A percentile compares a stretch with the other conserved stretches of the same genome.
These are phyloP conservation scores for Ceratocystiopsis sp. DNA, from an alignment of 2,329 filamentous ascomycete species.

Conservation along the genomic window DNA sequence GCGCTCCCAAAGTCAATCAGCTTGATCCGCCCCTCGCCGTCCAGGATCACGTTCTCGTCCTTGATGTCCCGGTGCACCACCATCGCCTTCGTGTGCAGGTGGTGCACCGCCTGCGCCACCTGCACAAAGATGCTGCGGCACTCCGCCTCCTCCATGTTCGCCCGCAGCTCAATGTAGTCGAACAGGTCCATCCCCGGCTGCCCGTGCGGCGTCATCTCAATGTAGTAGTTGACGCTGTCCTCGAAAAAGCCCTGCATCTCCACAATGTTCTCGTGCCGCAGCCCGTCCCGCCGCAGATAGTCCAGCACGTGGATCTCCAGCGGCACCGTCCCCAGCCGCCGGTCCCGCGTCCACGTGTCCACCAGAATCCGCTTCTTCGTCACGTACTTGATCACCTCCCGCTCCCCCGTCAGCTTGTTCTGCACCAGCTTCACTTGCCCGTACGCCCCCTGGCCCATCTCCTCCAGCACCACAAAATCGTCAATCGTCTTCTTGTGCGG, in stretches of 20 bases:
- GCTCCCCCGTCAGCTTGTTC: conserved; percentile 63
- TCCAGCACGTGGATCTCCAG: conserved; percentile 95
- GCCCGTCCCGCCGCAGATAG: conserved; percentile 62
- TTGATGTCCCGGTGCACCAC: conserved; percentile 98
- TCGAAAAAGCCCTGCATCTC: conserved; percentile 61
- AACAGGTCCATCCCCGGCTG: conserved; percentile 96
- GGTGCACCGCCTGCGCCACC: conserved; percentile 75
- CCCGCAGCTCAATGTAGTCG: conserved; percentile 91
- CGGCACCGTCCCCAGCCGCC: conserved; percentile 81
- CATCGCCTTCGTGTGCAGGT: conserved; percentile 75
- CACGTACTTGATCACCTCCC: conserved; percentile 93
- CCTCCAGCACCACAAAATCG: conserved; percentile 84
- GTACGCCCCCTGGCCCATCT: conserved; percentile 97
- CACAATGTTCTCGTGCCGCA: conserved; percentile 51
- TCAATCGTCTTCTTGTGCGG: conserved; percentile 64
- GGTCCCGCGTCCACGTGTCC: conserved; percentile 94
- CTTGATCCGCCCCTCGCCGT: conserved; percentile 90
- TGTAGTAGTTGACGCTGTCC: conserved; percentile 89
- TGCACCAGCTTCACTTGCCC: conserved; percentile 91
- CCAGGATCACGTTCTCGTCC: conserved; percentile 92
- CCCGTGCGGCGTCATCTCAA: conserved; percentile 92
- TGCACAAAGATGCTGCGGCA: conserved; percentile 91
- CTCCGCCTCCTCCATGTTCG: conserved; percentile 91
- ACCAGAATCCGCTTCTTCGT: conserved; percentile 93
- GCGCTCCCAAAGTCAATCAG: conserved; percentile 97